Base-by-base conservation (phyloP, 495 filamentous ascomycete species). In the Aspergillus avenaceus region DNA sequence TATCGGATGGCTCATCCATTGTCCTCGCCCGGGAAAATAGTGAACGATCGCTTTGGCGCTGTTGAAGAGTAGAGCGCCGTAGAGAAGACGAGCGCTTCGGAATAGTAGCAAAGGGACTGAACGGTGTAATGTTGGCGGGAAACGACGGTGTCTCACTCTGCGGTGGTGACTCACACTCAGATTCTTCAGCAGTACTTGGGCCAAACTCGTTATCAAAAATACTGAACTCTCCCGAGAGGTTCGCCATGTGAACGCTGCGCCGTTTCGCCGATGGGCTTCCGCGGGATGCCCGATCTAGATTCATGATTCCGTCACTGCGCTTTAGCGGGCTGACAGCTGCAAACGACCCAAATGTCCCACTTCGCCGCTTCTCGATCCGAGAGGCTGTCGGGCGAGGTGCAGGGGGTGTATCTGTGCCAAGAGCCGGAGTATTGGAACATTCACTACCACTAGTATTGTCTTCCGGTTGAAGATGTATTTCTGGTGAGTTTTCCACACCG, bases 281-380 rank as follows among this genome's bases (percentile, higher is more conserved):
- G n/a, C 85, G 73, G 50, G 76, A 81, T 13, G 82, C 71, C 42
- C 86, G 84, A 54, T 95, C 92, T 12, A 95, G 65, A 59, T 88
- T 87, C 87, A 95, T 93, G 12, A 86, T 85, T 5, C 87, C 85
- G 66, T 98, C 93, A 58, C 84, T 95, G 41, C 95, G 82, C 71
- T 97, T 97, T 37, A 98, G 70, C 0, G 93, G 93, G 62, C 92
- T 97, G 24, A 86, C 83, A 40, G 86, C 83, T 13, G 84, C 71
- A 26, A 77, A 70, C 11, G 71, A 60, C 18, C 64, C 69, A 44
- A 76, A 73, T 8, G 69, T 73, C 4, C 71, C 73, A 55, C 72
- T 77, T 11, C 71, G 67, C 36, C 73, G 64, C 55, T 77, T 77
- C 50, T 77, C 73, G 14, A 74, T 64, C 14, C 73, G 68, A 21